A percentile compares a stretch with the other conserved stretches of the same genome.
phyloP scores from a whole-genome alignment of 345 rosid species.

The Melaleuca alternifolia region DNA sequence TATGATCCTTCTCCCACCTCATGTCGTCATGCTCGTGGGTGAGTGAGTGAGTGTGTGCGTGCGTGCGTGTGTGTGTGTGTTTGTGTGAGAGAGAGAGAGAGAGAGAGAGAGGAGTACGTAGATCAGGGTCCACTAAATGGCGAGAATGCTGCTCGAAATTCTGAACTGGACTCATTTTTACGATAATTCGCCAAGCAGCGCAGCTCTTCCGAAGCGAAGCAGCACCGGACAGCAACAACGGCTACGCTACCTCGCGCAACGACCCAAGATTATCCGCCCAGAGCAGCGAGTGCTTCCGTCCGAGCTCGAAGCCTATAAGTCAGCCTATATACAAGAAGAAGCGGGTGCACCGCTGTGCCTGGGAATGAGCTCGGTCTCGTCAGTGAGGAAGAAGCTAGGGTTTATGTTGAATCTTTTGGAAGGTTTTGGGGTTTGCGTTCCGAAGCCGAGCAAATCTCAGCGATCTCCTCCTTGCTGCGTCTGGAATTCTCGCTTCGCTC shows the following conservation, averaged over 20 bases:
- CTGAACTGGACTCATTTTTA: conserved; percentile 87
- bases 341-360: neutral
- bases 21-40: neutral
- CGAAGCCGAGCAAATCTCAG: neutral
- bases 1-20: neutral
- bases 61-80: no score
- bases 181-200: neutral
- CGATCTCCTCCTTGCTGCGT: neutral
- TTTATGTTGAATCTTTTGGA: neutral
- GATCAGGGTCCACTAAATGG: conserved; percentile 69
- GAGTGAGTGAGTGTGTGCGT: no score
- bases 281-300: neutral
- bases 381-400: neutral
- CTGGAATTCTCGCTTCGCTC: neutral
- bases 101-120: conserved; percentile 25
- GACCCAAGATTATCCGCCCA: neutral
- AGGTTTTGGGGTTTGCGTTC: neutral
- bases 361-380: neutral
- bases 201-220: neutral
- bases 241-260: neutral
- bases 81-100: neutral
- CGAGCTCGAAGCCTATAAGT: neutral
- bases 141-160: conserved; percentile 94
- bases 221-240: neutral
- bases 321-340: neutral